Percentiles rank a stretch among this genome's conserved stretches.
Conservation (phyloP, 805 yeast genomes). For the Limtongia smithiae region DNA sequence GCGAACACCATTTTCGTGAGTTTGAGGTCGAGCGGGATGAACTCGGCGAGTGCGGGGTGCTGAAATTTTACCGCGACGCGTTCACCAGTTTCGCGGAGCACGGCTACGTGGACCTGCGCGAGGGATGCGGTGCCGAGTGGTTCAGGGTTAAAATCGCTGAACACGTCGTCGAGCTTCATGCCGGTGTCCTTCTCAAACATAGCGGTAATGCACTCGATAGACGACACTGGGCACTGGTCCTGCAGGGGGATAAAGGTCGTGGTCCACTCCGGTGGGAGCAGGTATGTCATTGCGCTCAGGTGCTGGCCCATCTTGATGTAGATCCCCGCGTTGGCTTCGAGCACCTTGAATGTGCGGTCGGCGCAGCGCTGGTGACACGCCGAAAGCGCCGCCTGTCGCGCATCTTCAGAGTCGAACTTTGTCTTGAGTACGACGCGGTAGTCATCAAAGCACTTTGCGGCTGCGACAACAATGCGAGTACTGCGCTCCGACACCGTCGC, state of each 20-base stretch:
- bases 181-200: constrained; percentile 73
- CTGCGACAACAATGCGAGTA: constrained; percentile 45
- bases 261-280: constrained; percentile 93
- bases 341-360: constrained; percentile 66
- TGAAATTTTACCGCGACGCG: constrained; percentile 92
- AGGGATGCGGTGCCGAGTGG: constrained; percentile 96
- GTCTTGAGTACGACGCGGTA: constrained; percentile 57
- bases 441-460: constrained; percentile 64
- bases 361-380: constrained; percentile 77
- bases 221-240: constrained; percentile 81
- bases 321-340: constrained; percentile 85
- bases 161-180: constrained; percentile 54
- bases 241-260: constrained; percentile 89
- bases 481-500: constrained; percentile 23
- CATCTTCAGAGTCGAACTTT: constrained; percentile 45
- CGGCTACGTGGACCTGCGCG: constrained; percentile 91
- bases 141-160: constrained; percentile 57
- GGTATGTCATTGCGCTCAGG: constrained; percentile 83
- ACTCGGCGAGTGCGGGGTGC: constrained; percentile 80
- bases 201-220: constrained; percentile 60
- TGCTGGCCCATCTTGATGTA: constrained; percentile 96
- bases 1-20: constrained; percentile 73
- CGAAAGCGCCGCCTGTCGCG: constrained; percentile 51
- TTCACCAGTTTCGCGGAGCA: constrained; percentile 52
- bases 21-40: constrained; percentile 84